A percentile compares a stretch with the other conserved stretches of the same genome.
Evolutionary conservation across 208 protist genomes (phyloP).

Genomic region (Trypanosoma vivax): DNA sequence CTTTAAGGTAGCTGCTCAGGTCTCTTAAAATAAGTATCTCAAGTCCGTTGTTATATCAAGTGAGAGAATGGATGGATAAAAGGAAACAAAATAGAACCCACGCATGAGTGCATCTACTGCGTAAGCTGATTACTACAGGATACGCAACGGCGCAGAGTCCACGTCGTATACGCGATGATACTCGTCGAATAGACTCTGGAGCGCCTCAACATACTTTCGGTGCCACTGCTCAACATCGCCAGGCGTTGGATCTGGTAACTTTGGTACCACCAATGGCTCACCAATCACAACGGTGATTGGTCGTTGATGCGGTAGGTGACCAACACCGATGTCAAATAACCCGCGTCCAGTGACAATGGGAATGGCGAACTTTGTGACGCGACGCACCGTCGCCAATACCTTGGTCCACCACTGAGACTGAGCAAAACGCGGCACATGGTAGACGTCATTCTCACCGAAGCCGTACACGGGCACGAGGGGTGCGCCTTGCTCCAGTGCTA

Average conservation of each 20-base stretch:
- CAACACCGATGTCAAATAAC: constrained; percentile 71
- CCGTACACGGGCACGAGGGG: constrained; percentile 79
- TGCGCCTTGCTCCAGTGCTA: constrained; percentile 71
- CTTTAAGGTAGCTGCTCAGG: too few relatives aligned
- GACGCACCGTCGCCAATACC: constrained; percentile 27
- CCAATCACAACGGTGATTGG: constrained; percentile 83
- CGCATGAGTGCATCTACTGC: constrained; percentile 29
- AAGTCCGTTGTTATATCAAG: too few relatives aligned
- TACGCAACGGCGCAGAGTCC: constrained; percentile 54
- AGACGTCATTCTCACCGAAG: constrained; percentile 87
- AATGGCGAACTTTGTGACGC: constrained; percentile 49
- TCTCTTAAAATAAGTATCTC: too few relatives aligned
- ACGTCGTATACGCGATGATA: constrained; percentile 70
- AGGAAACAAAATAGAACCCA: constrained; percentile 31
- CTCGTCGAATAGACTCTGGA: constrained; percentile 64
- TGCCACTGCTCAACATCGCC: constrained; percentile 73
- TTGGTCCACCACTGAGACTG: constrained; percentile 23
- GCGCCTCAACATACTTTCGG: constrained; percentile 59
- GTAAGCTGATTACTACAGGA: constrained; percentile 21
- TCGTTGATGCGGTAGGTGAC: constrained; percentile 58
- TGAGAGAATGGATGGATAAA: too few relatives aligned
- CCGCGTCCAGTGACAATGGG: constrained; percentile 69
- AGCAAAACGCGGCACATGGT: constrained; percentile 35
- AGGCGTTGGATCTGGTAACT: constrained; percentile 49
- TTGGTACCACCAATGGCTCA: constrained; percentile 58